Conservation (phyloP, 139 green algal species). For the Nannochloris sp. region DNA sequence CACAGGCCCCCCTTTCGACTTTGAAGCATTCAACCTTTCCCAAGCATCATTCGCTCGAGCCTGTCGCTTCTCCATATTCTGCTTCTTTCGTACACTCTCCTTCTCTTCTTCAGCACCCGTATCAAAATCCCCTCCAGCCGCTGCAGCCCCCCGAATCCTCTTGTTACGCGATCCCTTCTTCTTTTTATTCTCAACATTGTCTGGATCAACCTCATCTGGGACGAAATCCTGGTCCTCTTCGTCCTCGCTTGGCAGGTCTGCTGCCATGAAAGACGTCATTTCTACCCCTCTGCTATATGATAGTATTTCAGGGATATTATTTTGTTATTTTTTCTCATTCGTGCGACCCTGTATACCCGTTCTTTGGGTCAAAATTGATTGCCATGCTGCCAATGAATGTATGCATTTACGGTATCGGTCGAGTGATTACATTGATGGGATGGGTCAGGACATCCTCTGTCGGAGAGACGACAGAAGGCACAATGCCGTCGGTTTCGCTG, state of each 20-base stretch:
- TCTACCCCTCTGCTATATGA: neutral
- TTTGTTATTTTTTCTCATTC: neutral
- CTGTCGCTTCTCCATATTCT: slow-evolving; percentile 16
- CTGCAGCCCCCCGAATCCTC: slow-evolving; percentile 20
- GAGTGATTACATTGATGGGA: too few species aligned
- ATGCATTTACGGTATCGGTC: too few species aligned
- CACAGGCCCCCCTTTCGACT: neutral
- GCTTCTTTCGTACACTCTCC: slow-evolving; percentile 10
- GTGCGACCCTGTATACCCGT: too few species aligned
- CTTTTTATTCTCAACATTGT: slow-evolving; percentile 10
- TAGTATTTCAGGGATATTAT: neutral
- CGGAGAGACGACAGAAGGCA: too few species aligned
- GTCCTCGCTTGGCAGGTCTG: slow-evolving; percentile 49
- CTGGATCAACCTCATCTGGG: slow-evolving; percentile 31
- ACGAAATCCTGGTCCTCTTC: slow-evolving; percentile 66
- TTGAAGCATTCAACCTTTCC: slow-evolving; percentile 21
- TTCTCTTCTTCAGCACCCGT: slow-evolving; percentile 6
- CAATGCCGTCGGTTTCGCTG: too few species aligned
- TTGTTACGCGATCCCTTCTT: slow-evolving; percentile 9
- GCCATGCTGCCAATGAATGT: too few species aligned
- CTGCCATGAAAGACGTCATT: slow-evolving; percentile 22
- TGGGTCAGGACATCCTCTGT: too few species aligned
- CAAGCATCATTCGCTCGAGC: slow-evolving; percentile 34
- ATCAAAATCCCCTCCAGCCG: slow-evolving; percentile 21
- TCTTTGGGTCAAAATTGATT: too few species aligned